Base-by-base conservation (phyloP, 768 basidiomycete species). In the Filobasidium floriforme region DNA sequence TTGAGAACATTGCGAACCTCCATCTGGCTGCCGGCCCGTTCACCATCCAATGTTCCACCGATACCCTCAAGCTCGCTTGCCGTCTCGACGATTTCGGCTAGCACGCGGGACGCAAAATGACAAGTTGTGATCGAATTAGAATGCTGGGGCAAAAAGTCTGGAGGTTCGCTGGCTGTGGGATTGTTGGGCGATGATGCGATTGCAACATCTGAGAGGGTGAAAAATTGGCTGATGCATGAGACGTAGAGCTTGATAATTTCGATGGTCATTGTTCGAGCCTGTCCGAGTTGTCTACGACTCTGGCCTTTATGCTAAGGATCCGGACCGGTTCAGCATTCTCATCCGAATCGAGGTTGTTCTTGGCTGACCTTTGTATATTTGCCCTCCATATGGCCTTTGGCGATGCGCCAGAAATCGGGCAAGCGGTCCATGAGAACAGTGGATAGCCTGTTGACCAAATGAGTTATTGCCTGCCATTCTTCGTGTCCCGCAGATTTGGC, bases 401-500 rank as follows among this genome's bases (percentile, higher is more conserved):
- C 87, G 59, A 99, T 89, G 75, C 87, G 88, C 91, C 92, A 94
- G 80, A 97, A 97, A 72, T 85, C 90, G 15, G 94, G 92, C 26
- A 99, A 83, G 1, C 88, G 84, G n/a, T 87, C 82, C 14, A 92
- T 77, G 77, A 97, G 83, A 46, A 85, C 85, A 75, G 97, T 93
- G 3, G 90, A 92, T n/a, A 92, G 76, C 70, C 83, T 86, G 80
- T 91, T 92, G 59, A 92, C 85, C 81, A 97, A 82, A 46, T 86
- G 84, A 60, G 86, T 81, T 29, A 89, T 85, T 1, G 86, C 85
- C 71, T 86, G 84, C 96, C 96, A 99, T 26, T 86, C 85, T 41
- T 89, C 85, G 68, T 87, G 85, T 28, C 87, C 88, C 26, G 83
- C 83, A 10, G 86, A 84, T 76, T 86, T 84, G 5, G 86, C 92